These are phyloP conservation scores for Psilocybe mexicana DNA, from an alignment of 1,284 basidiomycete species.

Conservation along the genomic window DNA sequence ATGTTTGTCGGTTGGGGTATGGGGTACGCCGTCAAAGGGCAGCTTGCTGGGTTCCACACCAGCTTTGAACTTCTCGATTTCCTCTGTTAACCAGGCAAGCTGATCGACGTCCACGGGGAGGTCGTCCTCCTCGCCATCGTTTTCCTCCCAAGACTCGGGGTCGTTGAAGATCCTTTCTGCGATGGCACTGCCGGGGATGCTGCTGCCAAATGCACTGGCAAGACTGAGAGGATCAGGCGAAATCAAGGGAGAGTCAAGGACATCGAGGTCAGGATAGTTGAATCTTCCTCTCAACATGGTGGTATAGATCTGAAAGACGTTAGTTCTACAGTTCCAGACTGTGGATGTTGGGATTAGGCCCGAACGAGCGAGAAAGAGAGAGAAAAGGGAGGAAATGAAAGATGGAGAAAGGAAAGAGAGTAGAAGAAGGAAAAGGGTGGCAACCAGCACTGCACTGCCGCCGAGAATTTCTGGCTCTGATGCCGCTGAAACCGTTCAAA, in stretches of 20 bases:
- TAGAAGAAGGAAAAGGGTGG: background rate
- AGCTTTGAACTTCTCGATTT: slow-evolving; percentile 29
- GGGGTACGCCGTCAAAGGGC: slow-evolving; percentile 13
- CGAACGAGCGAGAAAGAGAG: slow-evolving; percentile 8
- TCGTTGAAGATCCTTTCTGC: slow-evolving; percentile 44
- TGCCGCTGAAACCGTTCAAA: slow-evolving; percentile 8
- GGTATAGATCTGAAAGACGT: slow-evolving; percentile 12
- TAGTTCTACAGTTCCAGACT: slow-evolving; percentile 26
- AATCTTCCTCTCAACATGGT: slow-evolving; percentile 23
- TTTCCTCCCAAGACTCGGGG: slow-evolving; percentile 37
- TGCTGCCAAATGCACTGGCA: slow-evolving; percentile 24
- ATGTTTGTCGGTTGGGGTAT: slow-evolving; percentile 16
- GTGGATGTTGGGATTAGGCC: slow-evolving; percentile 16
- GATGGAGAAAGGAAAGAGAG: background rate
- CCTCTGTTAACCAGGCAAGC: slow-evolving; percentile 33
- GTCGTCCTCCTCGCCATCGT: slow-evolving; percentile 27
- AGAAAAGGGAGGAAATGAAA: background rate
- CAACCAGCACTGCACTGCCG: slow-evolving; percentile 7
- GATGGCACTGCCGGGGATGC: slow-evolving; percentile 35
- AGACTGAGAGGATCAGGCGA: slow-evolving; percentile 27
- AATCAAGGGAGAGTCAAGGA: slow-evolving; percentile 36
- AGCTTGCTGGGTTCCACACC: slow-evolving; percentile 12
- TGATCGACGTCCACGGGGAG: slow-evolving; percentile 24
- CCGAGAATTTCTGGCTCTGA: background rate
- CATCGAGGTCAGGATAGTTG: slow-evolving; percentile 35